Percentiles rank a stretch among this genome's conserved stretches.
Evolutionary conservation across 208 protist species (phyloP).

Genomic region (Crithidia bombi): DNA sequence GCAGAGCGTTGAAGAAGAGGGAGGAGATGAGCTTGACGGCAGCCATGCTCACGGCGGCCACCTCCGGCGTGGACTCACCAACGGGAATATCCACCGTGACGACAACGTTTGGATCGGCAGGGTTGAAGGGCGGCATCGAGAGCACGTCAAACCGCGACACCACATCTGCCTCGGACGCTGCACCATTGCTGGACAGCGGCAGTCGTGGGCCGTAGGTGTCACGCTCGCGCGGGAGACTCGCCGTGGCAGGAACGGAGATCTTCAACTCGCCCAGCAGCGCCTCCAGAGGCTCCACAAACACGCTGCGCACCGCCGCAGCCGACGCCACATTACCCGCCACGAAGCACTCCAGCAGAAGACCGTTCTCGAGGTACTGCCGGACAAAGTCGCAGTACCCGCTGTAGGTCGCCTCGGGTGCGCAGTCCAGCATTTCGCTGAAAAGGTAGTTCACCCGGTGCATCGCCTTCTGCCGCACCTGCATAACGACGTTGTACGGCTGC

Average conservation of each 20-base stretch:
- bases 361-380: constrained; percentile 47
- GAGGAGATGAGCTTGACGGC: constrained; percentile 54
- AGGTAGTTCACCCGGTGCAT: constrained; percentile 38
- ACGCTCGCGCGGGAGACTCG: constrained; percentile 50
- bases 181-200: not conserved
- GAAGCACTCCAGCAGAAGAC: constrained; percentile 69
- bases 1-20: constrained; percentile 73
- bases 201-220: constrained; percentile 48
- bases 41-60: constrained; percentile 40
- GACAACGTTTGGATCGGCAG: constrained; percentile 49
- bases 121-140: constrained; percentile 52
- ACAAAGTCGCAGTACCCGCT: constrained; percentile 58
- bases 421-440: constrained; percentile 59
- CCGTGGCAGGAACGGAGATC: constrained; percentile 33
- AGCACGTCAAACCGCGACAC: constrained; percentile 44
- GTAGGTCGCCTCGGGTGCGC: constrained; percentile 41
- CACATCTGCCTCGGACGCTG: not conserved
- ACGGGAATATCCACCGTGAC: constrained; percentile 58
- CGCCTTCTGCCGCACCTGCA: constrained; percentile 38
- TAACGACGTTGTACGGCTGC: constrained; percentile 54
- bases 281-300: constrained; percentile 42
- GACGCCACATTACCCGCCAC: constrained; percentile 69
- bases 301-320: constrained; percentile 26
- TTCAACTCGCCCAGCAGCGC: constrained; percentile 23
- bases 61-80: constrained; percentile 52